Evolutionary conservation across 2,329 filamentous ascomycete genomes (phyloP).

Genomic region (Botrytis tulipae): DNA sequence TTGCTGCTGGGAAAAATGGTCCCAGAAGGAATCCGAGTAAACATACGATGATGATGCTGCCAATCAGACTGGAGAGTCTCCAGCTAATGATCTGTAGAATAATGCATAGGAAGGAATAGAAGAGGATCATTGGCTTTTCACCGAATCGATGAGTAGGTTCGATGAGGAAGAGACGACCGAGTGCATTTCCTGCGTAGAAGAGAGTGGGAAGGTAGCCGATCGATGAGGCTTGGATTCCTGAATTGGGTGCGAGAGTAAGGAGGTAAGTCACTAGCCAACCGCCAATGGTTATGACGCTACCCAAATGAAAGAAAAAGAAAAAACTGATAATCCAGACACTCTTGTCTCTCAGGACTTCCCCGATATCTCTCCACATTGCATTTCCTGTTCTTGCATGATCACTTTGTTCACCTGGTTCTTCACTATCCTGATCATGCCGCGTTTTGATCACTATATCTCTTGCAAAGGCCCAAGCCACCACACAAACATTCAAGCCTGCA

Average conservation of each 20-base stretch:
- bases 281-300: conserved; percentile 51
- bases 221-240: background rate
- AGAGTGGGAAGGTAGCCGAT: conserved; percentile 63
- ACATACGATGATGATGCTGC: conserved; percentile 41
- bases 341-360: conserved; percentile 45
- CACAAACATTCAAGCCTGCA: background rate
- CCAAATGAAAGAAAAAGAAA: conserved; percentile 64
- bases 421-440: background rate
- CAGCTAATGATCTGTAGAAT: conserved; percentile 59
- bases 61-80: conserved; percentile 50
- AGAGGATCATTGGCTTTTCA: conserved; percentile 55
- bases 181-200: conserved; percentile 56
- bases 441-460: background rate
- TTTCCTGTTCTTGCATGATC: conserved; percentile 30
- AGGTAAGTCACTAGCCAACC: conserved; percentile 66
- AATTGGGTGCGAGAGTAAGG: background rate
- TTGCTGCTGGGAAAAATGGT: background rate
- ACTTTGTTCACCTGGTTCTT: background rate
- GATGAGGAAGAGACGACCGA: conserved; percentile 55
- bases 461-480: background rate
- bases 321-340: conserved; percentile 58
- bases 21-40: background rate
- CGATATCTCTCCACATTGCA: conserved; percentile 46
- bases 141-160: conserved; percentile 60
- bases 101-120: conserved; percentile 53